Evolutionary conservation across 2,329 filamentous ascomycete genomes (phyloP).

Genomic region (Trichophyton benhamiae): DNA sequence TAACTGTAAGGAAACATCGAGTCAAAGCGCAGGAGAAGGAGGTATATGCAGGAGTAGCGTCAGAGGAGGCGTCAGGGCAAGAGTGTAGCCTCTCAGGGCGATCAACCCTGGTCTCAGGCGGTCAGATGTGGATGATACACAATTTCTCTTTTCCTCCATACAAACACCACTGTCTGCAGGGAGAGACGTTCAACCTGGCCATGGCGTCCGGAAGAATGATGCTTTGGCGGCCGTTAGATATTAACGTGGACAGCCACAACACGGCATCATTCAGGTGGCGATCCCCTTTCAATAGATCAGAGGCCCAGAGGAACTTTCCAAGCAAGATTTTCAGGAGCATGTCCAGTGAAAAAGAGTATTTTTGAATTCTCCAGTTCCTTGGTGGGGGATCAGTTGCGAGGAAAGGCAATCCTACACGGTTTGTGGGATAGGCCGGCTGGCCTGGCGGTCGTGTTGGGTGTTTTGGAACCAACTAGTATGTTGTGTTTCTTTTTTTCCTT

Average conservation of each 20-base stretch:
- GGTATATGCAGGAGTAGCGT: background rate
- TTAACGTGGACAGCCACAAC: background rate
- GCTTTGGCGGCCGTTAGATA: background rate
- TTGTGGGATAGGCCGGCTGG: background rate
- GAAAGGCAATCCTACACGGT: background rate
- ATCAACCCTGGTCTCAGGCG: background rate
- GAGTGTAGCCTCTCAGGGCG: background rate
- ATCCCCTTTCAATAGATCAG: slow-evolving; percentile 1
- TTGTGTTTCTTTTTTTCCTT: background rate
- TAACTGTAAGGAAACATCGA: background rate
- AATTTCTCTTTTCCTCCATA: background rate
- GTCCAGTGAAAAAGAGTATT: background rate
- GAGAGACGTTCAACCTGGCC: background rate
- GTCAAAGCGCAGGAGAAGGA: background rate
- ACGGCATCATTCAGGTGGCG: background rate
- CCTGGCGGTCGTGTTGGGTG: background rate
- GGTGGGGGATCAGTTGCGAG: background rate
- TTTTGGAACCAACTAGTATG: background rate
- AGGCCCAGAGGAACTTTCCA: background rate
- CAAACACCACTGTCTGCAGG: background rate
- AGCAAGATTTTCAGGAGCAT: background rate
- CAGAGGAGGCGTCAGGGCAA: background rate
- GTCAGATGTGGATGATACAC: background rate
- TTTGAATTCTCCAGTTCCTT: background rate
- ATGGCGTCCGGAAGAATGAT: background rate